A percentile compares a stretch with the other conserved stretches of the same genome.
Conservation (phyloP, 2,329 filamentous ascomycete genomes). For the Epichloe coenophiala region DNA sequence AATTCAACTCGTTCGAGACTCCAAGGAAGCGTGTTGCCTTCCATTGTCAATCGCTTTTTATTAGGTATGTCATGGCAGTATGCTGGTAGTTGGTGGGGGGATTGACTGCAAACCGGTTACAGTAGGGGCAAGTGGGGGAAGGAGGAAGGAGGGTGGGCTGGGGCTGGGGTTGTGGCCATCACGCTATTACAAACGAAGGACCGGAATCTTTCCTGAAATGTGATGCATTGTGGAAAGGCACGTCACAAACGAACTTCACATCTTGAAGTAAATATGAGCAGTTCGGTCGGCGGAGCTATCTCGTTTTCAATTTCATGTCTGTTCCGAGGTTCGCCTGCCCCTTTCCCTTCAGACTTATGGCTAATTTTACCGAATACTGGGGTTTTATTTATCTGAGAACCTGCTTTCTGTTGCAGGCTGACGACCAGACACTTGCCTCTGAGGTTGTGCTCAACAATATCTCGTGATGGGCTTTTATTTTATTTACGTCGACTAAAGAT, state of each 20-base stretch:
- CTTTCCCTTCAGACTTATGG: too few species aligned
- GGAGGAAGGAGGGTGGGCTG: background rate
- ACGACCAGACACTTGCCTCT: too few species aligned
- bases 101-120: background rate
- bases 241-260: background rate
- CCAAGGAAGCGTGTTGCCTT: conserved; percentile 8
- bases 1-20: conserved; percentile 13
- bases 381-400: too few species aligned
- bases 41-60: conserved; percentile 4
- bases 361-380: too few species aligned
- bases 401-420: too few species aligned
- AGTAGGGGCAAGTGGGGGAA: background rate
- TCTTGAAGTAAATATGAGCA: background rate
- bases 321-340: too few species aligned
- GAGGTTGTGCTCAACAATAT: too few species aligned
- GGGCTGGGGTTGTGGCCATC: background rate
- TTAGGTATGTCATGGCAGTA: conserved; percentile 2
- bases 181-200: background rate
- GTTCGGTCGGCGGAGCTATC: background rate
- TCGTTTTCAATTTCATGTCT: too few species aligned
- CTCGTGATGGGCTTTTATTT: too few species aligned
- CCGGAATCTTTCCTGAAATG: background rate
- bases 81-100: background rate
- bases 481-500: too few species aligned
- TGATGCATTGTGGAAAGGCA: too few species aligned